phyloP scores from a whole-genome alignment of 805 yeast genomes.

The Barnettozyma sp. region DNA sequence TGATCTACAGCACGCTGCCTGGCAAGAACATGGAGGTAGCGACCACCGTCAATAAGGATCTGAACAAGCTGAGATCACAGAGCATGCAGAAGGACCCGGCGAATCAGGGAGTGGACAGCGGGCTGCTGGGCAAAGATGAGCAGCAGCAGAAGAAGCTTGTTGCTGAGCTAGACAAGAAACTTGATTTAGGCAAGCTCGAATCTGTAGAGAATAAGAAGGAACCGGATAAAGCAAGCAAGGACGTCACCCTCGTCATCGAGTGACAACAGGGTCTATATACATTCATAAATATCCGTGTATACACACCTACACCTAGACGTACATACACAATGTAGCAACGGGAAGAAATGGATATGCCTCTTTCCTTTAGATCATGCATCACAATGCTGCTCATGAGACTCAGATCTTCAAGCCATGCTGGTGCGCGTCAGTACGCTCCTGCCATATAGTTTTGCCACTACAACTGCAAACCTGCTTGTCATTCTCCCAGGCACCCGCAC shows the following conservation, averaged over 20 bases:
- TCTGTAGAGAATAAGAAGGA: not conserved
- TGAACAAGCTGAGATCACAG: constrained; percentile 1
- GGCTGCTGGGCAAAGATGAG: no score
- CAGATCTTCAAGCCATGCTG: constrained; percentile 42
- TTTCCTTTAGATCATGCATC: no score
- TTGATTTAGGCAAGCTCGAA: not conserved
- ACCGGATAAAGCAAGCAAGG: not conserved
- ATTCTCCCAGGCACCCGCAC: constrained; percentile 97
- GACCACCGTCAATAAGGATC: constrained; percentile 24
- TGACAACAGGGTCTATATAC: no score
- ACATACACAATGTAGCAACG: no score
- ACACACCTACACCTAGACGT: no score
- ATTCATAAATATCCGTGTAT: no score
- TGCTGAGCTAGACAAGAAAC: constrained; percentile 1
- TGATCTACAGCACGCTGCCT: constrained; percentile 27
- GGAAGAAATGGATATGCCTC: no score
- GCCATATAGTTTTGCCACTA: constrained; percentile 94
- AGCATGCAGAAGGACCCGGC: no score
- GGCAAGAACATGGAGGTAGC: constrained; percentile 16
- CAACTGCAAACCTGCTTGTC: constrained; percentile 90
- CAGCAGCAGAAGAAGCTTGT: constrained; percentile 2
- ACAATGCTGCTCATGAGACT: not conserved
- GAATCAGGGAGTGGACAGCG: no score
- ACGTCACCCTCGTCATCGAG: no score
- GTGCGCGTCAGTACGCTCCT: constrained; percentile 77